A percentile compares a stretch with the other conserved stretches of the same genome.
phyloP scores from a whole-genome alignment of 2,329 filamentous ascomycete species.

The Ciborinia camelliae region DNA sequence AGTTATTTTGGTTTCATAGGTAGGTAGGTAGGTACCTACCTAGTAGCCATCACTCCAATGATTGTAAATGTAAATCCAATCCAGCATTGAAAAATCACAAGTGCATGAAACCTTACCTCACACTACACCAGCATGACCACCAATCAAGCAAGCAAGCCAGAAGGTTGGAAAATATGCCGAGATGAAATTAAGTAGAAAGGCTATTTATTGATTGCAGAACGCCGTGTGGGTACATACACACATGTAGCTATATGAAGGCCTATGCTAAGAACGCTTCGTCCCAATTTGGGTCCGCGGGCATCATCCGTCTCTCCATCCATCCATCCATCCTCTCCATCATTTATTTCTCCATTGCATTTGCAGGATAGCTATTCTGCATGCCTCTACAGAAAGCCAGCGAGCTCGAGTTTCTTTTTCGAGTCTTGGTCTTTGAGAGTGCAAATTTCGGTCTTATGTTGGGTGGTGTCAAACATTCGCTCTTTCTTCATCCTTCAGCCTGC shows the following conservation, averaged over 20 bases:
- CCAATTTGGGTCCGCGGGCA: not conserved
- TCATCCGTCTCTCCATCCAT: not conserved
- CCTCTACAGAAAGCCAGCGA: not conserved
- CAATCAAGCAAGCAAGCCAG: too few relatives aligned
- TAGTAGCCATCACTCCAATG: too few relatives aligned
- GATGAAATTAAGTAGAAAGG: too few relatives aligned
- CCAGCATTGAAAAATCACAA: too few relatives aligned
- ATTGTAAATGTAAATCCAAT: too few relatives aligned
- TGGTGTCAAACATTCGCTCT: not conserved
- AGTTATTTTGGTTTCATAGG: too few relatives aligned
- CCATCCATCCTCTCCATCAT: not conserved
- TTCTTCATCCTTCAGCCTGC: not conserved
- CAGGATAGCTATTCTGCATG: not conserved
- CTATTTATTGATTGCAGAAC: too few relatives aligned
- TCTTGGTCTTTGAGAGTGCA: not conserved
- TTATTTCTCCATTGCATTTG: not conserved
- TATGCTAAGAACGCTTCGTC: conserved; percentile 3
- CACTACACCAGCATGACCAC: too few relatives aligned
- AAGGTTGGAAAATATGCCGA: too few relatives aligned
- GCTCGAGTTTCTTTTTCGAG: not conserved
- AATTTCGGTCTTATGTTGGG: not conserved
- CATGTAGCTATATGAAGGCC: conserved; percentile 7
- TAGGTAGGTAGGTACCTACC: too few relatives aligned
- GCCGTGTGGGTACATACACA: too few relatives aligned
- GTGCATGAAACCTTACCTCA: too few relatives aligned